These are phyloP conservation scores for Staphylotrichum longicolle DNA, from an alignment of 495 filamentous ascomycete species.

Conservation along the genomic window DNA sequence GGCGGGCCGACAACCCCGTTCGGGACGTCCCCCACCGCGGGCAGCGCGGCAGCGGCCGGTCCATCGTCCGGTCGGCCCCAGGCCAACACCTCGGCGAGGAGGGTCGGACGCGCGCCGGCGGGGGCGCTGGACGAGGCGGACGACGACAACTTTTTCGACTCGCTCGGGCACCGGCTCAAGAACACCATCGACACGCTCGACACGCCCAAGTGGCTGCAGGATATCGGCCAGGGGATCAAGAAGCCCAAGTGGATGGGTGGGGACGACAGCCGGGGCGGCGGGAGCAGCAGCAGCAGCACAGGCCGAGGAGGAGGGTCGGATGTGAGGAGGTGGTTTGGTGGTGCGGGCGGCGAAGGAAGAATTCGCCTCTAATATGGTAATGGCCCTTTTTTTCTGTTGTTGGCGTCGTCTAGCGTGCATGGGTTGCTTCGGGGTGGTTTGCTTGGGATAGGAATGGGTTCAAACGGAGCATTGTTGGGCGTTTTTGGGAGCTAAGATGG, in stretches of 20 bases:
- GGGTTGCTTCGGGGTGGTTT: not conserved
- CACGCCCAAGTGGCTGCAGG: conserved; percentile 74
- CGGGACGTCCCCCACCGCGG: conserved; percentile 41
- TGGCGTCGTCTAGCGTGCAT: not conserved
- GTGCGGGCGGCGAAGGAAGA: conserved; percentile 32
- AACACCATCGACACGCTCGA: conserved; percentile 90
- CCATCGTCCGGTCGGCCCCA: conserved; percentile 21
- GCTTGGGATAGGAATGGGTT: conserved; percentile 4
- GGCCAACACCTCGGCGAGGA: conserved; percentile 36
- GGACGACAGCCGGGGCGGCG: conserved; percentile 37
- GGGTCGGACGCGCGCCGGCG: conserved; percentile 28
- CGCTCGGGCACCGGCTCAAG: conserved; percentile 76
- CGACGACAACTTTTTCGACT: conserved; percentile 77
- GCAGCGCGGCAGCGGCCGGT: not conserved
- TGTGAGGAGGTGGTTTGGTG: conserved; percentile 48
- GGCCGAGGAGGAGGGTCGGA: conserved; percentile 33
- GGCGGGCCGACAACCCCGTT: conserved; percentile 39
- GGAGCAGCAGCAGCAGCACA: conserved; percentile 18
- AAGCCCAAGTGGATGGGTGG: conserved; percentile 83
- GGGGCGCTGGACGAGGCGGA: conserved; percentile 50
- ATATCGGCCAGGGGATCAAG: conserved; percentile 62
- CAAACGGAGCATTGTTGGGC: conserved; percentile 12
- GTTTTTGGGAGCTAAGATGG: not conserved
- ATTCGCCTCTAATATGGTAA: conserved; percentile 25
- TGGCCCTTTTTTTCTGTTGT: not conserved